Conservation (phyloP, 345 rosid species). For the Durio zibethinus region DNA sequence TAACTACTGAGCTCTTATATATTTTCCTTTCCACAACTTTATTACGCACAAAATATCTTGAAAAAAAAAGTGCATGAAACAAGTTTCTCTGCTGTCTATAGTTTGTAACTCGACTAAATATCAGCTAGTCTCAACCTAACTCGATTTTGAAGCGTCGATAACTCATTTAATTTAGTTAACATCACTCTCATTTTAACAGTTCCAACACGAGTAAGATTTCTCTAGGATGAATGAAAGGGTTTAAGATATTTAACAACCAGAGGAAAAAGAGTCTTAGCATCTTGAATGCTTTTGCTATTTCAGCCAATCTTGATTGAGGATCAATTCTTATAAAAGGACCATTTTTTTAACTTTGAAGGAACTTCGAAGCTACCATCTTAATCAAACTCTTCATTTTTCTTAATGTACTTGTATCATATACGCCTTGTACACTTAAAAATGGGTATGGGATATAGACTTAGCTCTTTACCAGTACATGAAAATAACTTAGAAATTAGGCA, state of each 20-base stretch:
- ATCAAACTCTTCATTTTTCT: neutral
- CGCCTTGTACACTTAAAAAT: neutral
- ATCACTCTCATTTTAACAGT: neutral
- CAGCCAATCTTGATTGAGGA: neutral
- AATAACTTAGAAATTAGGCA: neutral
- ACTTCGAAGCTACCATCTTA: neutral
- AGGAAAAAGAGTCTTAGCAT: neutral
- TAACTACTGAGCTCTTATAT: neutral
- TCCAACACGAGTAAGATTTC: neutral
- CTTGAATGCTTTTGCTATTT: neutral
- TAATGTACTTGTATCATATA: neutral
- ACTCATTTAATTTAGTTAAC: neutral
- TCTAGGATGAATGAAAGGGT: neutral
- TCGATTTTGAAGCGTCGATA: neutral
- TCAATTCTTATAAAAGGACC: neutral
- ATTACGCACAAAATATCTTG: neutral
- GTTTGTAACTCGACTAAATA: neutral
- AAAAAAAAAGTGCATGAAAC: neutral
- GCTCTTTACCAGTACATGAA: neutral
- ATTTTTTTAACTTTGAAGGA: neutral
- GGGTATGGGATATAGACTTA: neutral
- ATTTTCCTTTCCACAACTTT: neutral
- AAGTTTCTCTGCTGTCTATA: neutral
- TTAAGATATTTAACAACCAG: neutral
- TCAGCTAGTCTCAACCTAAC: neutral